A percentile compares a stretch with the other conserved stretches of the same genome.
Evolutionary conservation across 192 early-diverging fungal genomes (phyloP).

Genomic region (Coemansia sp.): DNA sequence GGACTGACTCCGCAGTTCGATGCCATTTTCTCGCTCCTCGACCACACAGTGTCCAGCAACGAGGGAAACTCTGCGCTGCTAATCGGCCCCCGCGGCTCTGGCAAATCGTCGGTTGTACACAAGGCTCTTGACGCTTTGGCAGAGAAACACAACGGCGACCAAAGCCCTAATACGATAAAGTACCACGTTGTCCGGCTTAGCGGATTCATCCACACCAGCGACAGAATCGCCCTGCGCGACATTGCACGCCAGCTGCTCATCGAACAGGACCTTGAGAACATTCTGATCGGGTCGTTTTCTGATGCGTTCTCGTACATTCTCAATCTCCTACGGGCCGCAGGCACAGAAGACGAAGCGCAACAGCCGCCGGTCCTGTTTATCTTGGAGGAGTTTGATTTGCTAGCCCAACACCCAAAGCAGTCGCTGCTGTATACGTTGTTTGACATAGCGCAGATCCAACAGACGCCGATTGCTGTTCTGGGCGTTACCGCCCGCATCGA

Average conservation of each 20-base stretch:
- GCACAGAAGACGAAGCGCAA: conserved; percentile 5
- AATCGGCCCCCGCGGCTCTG: conserved; percentile 76
- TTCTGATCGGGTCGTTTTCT: conserved; percentile 44
- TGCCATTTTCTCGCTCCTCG: conserved; percentile 23
- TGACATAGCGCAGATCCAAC: conserved; percentile 81
- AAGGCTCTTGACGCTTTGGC: conserved; percentile 24
- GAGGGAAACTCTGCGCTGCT: conserved; percentile 89
- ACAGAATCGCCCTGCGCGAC: conserved; percentile 75
- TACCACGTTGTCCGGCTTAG: conserved; percentile 73
- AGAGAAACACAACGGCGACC: conserved; percentile 14
- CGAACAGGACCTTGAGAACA: conserved; percentile 54
- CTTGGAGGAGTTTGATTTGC: conserved; percentile 91
- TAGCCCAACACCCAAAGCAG: conserved; percentile 91
- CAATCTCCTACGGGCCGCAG: conserved; percentile 26
- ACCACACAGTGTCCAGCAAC: conserved; percentile 23
- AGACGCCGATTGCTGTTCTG: conserved; percentile 82
- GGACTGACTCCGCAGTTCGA: conserved; percentile 29
- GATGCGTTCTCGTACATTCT: conserved; percentile 43
- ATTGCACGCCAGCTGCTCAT: conserved; percentile 80
- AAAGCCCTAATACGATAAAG: conserved; percentile 12
- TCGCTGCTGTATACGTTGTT: conserved; percentile 92
- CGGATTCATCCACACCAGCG: conserved; percentile 78
- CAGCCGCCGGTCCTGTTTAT: conserved; percentile 69
- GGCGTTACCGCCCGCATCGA: conserved; percentile 82
- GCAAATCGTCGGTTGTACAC: conserved; percentile 60